phyloP scores from a whole-genome alignment of 495 filamentous ascomycete species.

The Xylaria sp. region DNA sequence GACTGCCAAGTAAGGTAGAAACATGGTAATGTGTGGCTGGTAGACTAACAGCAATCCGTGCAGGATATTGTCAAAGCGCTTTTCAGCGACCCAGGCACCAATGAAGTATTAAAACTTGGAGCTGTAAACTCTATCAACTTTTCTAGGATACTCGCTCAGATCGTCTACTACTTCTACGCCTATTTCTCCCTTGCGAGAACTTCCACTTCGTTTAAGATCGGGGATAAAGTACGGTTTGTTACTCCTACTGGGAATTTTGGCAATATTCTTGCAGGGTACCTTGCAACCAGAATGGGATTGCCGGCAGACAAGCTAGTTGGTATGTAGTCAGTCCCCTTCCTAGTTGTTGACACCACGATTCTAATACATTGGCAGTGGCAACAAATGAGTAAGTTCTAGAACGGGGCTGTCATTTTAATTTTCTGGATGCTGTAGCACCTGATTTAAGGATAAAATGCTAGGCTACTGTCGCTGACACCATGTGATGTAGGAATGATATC shows the following conservation, averaged over 20 bases:
- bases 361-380: conserved; percentile 56
- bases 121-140: conserved; percentile 94
- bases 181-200: conserved; percentile 78
- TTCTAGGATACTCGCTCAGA: conserved; percentile 91
- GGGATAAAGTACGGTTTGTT: conserved; percentile 75
- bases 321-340: conserved; percentile 11
- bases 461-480: not conserved
- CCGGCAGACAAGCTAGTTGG: conserved; percentile 78
- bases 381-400: conserved; percentile 68
- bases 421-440: not conserved
- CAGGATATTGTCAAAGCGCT: conserved; percentile 92
- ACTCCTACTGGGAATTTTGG: conserved; percentile 96
- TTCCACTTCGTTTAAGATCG: conserved; percentile 55
- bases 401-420: not conserved
- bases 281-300: conserved; percentile 89
- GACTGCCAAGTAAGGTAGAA: conserved; percentile 75
- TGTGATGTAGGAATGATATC: conserved; percentile 71
- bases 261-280: conserved; percentile 93
- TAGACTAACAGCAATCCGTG: not conserved
- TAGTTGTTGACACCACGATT: not conserved
- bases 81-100: conserved; percentile 80
- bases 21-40: not conserved
- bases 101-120: conserved; percentile 74
- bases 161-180: conserved; percentile 87
- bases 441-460: not conserved